Base-by-base conservation (phyloP, 164 flowering plant species). In the Dillenia suffruticosa region DNA sequence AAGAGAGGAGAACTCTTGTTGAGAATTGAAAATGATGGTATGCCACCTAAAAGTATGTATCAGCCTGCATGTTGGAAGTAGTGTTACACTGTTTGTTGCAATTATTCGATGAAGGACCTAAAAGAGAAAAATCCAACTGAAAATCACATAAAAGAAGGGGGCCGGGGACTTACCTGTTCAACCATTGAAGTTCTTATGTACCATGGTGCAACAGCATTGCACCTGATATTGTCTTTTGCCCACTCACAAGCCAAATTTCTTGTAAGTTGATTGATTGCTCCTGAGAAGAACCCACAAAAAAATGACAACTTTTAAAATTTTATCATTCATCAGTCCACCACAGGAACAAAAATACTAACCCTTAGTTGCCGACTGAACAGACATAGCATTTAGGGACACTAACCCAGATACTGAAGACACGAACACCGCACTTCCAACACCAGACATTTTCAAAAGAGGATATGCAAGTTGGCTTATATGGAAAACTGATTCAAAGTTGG, bases 381-480 rank as follows among this genome's bases (percentile, higher is more conserved):
- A 56, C 17, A 72, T 70, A 19, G 55, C 5, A 45, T 44, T 0
- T 5, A 78, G 0, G 11, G 72, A 47, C 14, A 76, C 66, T 12
- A 79, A 59, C 54, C 78, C 82, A 51, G 73, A 49, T 10, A 78
- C 74, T 43, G 86, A 83, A 26, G 84, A 85, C n/a, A 72, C 63
- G 54, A 77, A 76, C 12, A 82, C 80, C 56, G 82, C 68, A 63
- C 72, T 80, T 48, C 82, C 89, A 3, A 44, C 52, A 44, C 75
- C 78, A 0, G 84, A 78, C 16, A 77, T 74, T 68, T 85, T 82
- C 10, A 85, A 54, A 53, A 82, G 79, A 50, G 87, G 84, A 70
- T 84, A 69, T 6, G 84, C 76, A 55, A 84, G 81, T 65, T 85
- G 90, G 67, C 77, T 62, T 44, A 83, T 16, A 57, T 79, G 83